Conservation (phyloP, 2,329 filamentous ascomycete species). For the Tympanopsis confertula region DNA sequence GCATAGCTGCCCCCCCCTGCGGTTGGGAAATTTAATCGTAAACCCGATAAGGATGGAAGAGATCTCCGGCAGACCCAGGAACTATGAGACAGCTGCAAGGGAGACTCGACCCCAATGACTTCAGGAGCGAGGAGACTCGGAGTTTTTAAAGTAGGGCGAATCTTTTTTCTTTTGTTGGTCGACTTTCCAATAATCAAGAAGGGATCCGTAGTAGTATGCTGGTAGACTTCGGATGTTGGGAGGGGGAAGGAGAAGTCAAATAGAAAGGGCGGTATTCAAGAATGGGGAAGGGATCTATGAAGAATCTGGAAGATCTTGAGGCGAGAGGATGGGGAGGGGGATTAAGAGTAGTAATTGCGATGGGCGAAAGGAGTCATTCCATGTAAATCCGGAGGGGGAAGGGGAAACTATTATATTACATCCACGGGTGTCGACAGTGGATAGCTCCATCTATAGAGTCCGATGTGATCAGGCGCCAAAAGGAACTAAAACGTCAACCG, state of each 20-base stretch:
- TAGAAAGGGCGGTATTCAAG: not conserved
- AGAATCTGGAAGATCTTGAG: not conserved
- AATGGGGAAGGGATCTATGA: not conserved
- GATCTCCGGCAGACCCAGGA: no score
- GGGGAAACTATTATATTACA: not conserved
- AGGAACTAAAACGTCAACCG: not conserved
- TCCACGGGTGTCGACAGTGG: not conserved
- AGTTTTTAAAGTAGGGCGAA: no score
- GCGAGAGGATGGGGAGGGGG: not conserved
- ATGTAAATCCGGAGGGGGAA: not conserved
- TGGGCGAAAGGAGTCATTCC: not conserved
- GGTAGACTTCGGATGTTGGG: not conserved
- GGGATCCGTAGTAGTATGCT: not conserved
- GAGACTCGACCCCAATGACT: no score
- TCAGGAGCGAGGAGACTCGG: no score
- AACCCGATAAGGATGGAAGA: no score
- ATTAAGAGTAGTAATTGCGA: not conserved
- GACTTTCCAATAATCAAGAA: not conserved
- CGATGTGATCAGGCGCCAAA: not conserved
- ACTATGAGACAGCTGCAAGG: no score
- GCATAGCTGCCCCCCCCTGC: no score
- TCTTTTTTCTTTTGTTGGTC: not conserved
- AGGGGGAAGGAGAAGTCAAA: not conserved
- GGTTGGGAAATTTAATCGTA: no score
- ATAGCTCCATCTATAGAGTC: not conserved